Evolutionary conservation across 345 rosid genomes (phyloP).

Genomic region (Salix viminalis): DNA sequence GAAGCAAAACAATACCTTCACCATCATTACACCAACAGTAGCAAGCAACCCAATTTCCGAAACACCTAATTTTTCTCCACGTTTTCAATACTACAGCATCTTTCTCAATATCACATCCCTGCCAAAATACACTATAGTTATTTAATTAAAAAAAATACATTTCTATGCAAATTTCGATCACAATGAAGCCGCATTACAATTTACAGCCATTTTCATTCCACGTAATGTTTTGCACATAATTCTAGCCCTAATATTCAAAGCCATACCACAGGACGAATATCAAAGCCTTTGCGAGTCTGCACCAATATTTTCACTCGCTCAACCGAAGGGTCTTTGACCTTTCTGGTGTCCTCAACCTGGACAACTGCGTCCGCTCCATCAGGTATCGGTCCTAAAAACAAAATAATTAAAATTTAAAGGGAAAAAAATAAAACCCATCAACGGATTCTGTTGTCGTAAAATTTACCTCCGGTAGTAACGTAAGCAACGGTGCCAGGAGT

Average conservation of each 20-base stretch:
- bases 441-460: not conserved
- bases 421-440: not conserved
- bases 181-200: no score
- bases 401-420: not conserved
- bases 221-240: not conserved
- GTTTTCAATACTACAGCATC: conserved; percentile 53
- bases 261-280: conserved; percentile 95
- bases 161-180: no score
- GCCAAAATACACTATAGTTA: conserved; percentile 14
- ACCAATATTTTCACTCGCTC: conserved; percentile 64
- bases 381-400: conserved; percentile 72
- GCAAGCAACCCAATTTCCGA: conserved; percentile 93
- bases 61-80: conserved; percentile 77
- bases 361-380: conserved; percentile 97
- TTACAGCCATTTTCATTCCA: no score
- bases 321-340: conserved; percentile 30
- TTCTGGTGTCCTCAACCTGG: conserved; percentile 88
- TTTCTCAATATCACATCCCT: conserved; percentile 90
- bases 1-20: conserved; percentile 56
- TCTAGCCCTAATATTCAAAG: not conserved
- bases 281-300: conserved; percentile 57
- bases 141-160: not conserved
- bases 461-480: conserved; percentile 91
- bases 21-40: conserved; percentile 66
- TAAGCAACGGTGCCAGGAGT: conserved; percentile 93